These are phyloP conservation scores for Withania somnifera DNA, from an alignment of 305 asterid genomes.

Conservation along the genomic window DNA sequence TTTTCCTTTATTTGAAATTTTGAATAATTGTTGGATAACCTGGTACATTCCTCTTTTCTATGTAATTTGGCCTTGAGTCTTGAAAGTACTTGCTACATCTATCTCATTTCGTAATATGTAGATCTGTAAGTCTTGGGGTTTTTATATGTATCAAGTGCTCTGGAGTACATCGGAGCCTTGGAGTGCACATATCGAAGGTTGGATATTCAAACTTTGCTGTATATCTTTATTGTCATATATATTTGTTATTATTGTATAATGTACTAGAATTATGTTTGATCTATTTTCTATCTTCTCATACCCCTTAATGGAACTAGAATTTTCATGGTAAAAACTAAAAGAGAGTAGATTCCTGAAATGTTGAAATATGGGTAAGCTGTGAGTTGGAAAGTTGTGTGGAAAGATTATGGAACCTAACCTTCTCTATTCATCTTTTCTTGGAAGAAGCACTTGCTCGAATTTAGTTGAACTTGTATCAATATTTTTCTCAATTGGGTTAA, in stretches of 20 bases:
- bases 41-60: not conserved
- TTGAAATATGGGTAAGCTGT: not conserved
- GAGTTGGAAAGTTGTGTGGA: not conserved
- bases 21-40: not conserved
- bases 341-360: not conserved
- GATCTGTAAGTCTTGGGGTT: slow-evolving; percentile 69
- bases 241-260: not conserved
- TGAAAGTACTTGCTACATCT: slow-evolving; percentile 6
- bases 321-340: not conserved
- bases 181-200: slow-evolving; percentile 93
- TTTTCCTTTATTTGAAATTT: not conserved
- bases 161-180: slow-evolving; percentile 95
- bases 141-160: slow-evolving; percentile 95
- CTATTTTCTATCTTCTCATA: not conserved
- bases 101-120: slow-evolving; percentile 25
- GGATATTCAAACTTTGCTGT: not conserved
- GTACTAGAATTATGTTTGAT: not conserved
- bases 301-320: not conserved
- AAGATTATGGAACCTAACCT: not conserved
- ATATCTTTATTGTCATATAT: not conserved
- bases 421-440: not conserved
- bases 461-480: not conserved
- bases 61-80: not conserved
- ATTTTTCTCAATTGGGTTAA: not conserved
- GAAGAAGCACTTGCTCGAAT: not conserved